Evolutionary conservation across 345 rosid genomes (phyloP), one percentile per base, ranked within the genome.

Genomic region (Brassica cretica): DNA sequence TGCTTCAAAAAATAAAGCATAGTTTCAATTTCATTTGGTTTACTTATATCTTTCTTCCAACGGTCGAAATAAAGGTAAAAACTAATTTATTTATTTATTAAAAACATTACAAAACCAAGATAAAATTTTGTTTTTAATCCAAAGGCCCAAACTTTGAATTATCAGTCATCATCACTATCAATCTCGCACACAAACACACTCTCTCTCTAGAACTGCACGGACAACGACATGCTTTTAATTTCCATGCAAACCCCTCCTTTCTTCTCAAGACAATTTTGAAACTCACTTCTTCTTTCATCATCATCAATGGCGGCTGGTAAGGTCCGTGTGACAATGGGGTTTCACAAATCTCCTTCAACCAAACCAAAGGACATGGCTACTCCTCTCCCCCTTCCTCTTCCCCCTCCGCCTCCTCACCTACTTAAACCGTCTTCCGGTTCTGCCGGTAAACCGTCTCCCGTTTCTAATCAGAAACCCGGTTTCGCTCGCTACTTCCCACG

Each of bases 401-500:
- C 82, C 12, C 84, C 66, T 61, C 88, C 86, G 0, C 87, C 91
- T 3, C 80, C 80, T 21, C 87, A 84, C 0, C 80, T 78, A 2
- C 56, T 82, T 74, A 76, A 78, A 11, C 46, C 80, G 2, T 72
- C 79, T 51, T 80, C 82, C 41, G 66, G 79, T 21, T 70, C 88
- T 0, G 24, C 72, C 8, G 4, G 33, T 29, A 75, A 75, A 80
- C 73, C 80, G n/a, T 0, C 55, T 21, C 46, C 72, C 37, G 21
- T 3, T 33, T 68, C 72, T 19, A 58, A 58, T 33, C 85, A 79
- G n/a, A 88, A 86, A 71, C 64, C 90, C 0, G 81, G 82, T 0
- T 91, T 91, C 74, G 84, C 97, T 0, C 94, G 97, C 19, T 88
- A 93, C 82, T 93, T 95, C 89, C 99, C 99, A 5, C 97, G 98